phyloP scores from a whole-genome alignment of 2,329 filamentous ascomycete species.

The Cyclaneusma minus region DNA sequence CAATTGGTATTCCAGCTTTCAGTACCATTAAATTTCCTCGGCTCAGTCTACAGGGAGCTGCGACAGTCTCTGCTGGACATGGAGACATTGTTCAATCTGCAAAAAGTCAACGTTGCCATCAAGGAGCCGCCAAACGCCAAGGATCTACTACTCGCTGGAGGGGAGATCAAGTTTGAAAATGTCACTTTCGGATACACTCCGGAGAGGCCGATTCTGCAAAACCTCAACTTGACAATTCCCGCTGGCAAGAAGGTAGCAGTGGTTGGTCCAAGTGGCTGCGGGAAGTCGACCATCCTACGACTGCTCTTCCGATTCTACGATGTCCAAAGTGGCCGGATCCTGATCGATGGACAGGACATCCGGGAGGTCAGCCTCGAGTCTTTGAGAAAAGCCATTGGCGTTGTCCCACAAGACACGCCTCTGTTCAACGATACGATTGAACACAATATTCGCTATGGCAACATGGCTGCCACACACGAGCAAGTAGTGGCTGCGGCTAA shows the following conservation, averaged over 20 bases:
- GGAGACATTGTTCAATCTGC: slow-evolving; percentile 94
- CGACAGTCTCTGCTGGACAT: slow-evolving; percentile 92
- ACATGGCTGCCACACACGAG: slow-evolving; percentile 59
- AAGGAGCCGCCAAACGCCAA: slow-evolving; percentile 62
- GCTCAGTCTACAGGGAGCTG: slow-evolving; percentile 93
- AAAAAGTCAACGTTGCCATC: slow-evolving; percentile 87
- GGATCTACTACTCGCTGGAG: slow-evolving; percentile 58
- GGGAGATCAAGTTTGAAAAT: slow-evolving; percentile 87
- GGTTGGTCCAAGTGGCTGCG: slow-evolving; percentile 88
- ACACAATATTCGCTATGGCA: slow-evolving; percentile 90
- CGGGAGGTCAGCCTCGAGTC: slow-evolving; percentile 70
- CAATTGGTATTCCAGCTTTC: slow-evolving; percentile 97
- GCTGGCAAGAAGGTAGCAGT: slow-evolving; percentile 93
- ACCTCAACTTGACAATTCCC: slow-evolving; percentile 77
- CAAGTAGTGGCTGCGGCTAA: slow-evolving; percentile 64
- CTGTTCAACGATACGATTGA: slow-evolving; percentile 94
- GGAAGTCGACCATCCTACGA: slow-evolving; percentile 84
- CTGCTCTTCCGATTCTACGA: slow-evolving; percentile 94
- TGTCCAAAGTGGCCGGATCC: slow-evolving; percentile 66
- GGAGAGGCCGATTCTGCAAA: slow-evolving; percentile 73
- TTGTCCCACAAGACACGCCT: slow-evolving; percentile 93
- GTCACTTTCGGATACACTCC: slow-evolving; percentile 86
- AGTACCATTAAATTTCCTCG: slow-evolving; percentile 90
- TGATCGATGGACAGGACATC: slow-evolving; percentile 88
- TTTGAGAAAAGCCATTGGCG: slow-evolving; percentile 72